These are phyloP conservation scores for Acer yangbiense DNA, from an alignment of 345 rosid species.

Conservation along the genomic window DNA sequence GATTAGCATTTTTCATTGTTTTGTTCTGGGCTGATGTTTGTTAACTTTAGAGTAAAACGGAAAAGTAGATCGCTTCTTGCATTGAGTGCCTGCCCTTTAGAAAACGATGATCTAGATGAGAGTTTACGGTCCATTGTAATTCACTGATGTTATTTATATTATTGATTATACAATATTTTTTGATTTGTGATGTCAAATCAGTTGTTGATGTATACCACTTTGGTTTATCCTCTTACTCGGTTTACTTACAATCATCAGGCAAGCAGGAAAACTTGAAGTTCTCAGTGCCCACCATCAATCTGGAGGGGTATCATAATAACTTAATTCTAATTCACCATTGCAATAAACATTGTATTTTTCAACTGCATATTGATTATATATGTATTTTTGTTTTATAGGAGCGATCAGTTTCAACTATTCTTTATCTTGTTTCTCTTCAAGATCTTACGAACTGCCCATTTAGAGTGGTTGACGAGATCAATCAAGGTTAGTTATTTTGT, in stretches of 20 bases:
- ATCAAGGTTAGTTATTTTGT: constrained; percentile 62
- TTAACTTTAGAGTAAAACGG: background rate
- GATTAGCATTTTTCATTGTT: constrained; percentile 6
- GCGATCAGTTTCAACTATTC: constrained; percentile 92
- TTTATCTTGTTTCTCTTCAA: constrained; percentile 96
- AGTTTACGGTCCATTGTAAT: background rate
- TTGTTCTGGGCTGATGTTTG: background rate
- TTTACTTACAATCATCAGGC: constrained; percentile 43
- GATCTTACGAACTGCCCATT: constrained; percentile 97
- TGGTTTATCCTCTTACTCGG: constrained; percentile 16
- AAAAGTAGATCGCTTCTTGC: background rate
- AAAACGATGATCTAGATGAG: constrained; percentile 5
- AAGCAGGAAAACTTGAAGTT: constrained; percentile 82
- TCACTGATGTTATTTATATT: constrained; percentile 9
- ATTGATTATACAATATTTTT: background rate
- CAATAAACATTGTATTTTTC: constrained; percentile 7
- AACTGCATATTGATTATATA: background rate
- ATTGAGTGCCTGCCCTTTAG: background rate
- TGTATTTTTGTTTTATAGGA: constrained; percentile 41
- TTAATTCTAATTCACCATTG: constrained; percentile 9
- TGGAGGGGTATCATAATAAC: constrained; percentile 67
- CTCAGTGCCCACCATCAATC: constrained; percentile 96
- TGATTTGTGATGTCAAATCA: constrained; percentile 11
- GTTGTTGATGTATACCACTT: background rate
- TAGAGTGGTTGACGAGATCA: constrained; percentile 96